These are phyloP conservation scores for Calonectria pseudoreteaudii DNA, from an alignment of 2,329 filamentous ascomycete species.

Conservation along the genomic window DNA sequence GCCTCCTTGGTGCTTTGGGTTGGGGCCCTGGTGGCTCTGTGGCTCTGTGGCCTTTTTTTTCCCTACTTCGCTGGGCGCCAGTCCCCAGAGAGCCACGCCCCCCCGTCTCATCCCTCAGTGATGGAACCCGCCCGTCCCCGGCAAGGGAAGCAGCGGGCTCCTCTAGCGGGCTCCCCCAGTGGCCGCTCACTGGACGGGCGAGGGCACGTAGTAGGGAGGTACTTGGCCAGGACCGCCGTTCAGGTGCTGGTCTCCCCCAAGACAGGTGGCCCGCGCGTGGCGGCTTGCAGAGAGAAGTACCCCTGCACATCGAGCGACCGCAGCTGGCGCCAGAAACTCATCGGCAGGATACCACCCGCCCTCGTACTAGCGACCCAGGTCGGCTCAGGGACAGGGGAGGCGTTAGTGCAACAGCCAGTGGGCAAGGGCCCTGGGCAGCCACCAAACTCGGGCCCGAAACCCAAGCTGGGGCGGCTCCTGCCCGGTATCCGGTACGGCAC, in stretches of 20 bases:
- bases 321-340: conserved; percentile 18
- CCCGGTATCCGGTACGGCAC: conserved; percentile 31
- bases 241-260: conserved; percentile 18
- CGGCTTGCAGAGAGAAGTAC: conserved; percentile 32
- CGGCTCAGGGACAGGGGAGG: conserved; percentile 2
- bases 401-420: background rate
- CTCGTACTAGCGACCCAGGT: conserved; percentile 17
- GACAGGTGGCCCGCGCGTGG: conserved; percentile 31
- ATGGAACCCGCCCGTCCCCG: conserved; percentile 14
- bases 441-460: conserved; percentile 27
- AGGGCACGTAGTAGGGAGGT: background rate
- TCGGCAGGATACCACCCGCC: background rate
- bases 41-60: conserved; percentile 7
- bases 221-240: conserved; percentile 19
- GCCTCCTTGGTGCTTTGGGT: conserved; percentile 11
- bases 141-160: conserved; percentile 21
- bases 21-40: conserved; percentile 11
- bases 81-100: conserved; percentile 15
- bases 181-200: conserved; percentile 6
- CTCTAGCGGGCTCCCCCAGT: background rate
- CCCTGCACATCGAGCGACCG: conserved; percentile 25
- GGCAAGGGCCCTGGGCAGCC: conserved; percentile 11
- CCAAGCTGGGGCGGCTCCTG: conserved; percentile 4
- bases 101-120: background rate
- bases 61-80: conserved; percentile 16